Evolutionary conservation across 2,329 filamentous ascomycete species (phyloP), one percentile per base, ranked within the genome.

Genomic region (Alternaria consortialis): DNA sequence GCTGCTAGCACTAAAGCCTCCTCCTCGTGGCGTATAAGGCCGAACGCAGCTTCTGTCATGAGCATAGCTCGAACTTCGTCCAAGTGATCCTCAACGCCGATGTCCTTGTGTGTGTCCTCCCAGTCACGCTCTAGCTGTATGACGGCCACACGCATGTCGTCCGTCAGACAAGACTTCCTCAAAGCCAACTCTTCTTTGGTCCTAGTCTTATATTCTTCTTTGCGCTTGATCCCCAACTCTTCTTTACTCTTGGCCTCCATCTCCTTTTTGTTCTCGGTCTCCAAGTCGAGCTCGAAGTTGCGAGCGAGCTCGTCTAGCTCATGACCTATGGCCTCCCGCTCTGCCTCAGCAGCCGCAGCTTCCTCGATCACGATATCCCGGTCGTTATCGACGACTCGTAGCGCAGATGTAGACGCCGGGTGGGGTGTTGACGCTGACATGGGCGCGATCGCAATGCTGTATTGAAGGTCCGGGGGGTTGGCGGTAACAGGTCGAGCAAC

Each of bases 11-110:
- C 46, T 31, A 48, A n/a, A 29, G 1, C 20, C 13, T 48, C 36
- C 34, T 52, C 48, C 6, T 20, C 27, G 34, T 29, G 48, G n/a
- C 48, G 34, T 37, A 52, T 13, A 12, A 52, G 34, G 1, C 39
- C 23, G 15, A 52, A 29, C 23, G 34, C 34, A 25, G 48, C 48
- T 52, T 52, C 48, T 9, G 48, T 52, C 34, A 52, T 52, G 32
- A 52, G 48, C 12, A 34, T 39, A 20, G 32, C 25, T 39, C 48
- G 36, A 9, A 12, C 11, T 23, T 52, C 48, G 5, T 52, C 48
- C 13, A 52, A 11, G 20, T 52, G 29, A 11, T 13, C 6, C 6
- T 52, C 17, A 2, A 15, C 1, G 12, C 2, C 13, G 11, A 2
- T 2, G 11, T 7, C 2, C 20, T 27, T 39, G 48, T 52, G 34